A percentile compares a stretch with the other conserved stretches of the same genome.
These are phyloP conservation scores for Rhizopogon salebrosus DNA, from an alignment of 768 basidiomycete genomes.

Conservation along the genomic window DNA sequence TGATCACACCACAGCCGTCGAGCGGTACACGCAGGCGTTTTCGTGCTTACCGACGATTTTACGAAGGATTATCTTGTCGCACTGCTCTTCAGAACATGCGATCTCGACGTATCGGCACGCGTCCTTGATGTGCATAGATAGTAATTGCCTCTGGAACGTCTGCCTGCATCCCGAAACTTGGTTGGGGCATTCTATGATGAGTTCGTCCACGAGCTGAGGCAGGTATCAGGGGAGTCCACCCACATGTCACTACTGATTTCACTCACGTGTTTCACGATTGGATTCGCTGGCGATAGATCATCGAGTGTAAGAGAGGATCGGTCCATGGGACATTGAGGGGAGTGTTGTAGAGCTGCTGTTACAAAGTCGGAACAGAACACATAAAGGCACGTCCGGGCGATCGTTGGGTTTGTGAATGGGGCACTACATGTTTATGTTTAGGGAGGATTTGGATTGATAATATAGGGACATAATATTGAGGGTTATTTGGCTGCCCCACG, in stretches of 20 bases:
- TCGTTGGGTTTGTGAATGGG: constrained; percentile 74
- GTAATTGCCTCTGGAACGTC: constrained; percentile 61
- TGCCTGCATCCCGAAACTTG: constrained; percentile 52
- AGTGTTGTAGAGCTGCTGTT: constrained; percentile 57
- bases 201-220: constrained; percentile 75
- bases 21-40: constrained; percentile 31
- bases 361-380: constrained; percentile 89
- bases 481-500: constrained; percentile 52
- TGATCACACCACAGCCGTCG: constrained; percentile 29
- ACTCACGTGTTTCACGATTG: constrained; percentile 60
- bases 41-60: constrained; percentile 42
- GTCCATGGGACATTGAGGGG: constrained; percentile 84
- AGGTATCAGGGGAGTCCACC: constrained; percentile 4
- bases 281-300: constrained; percentile 62
- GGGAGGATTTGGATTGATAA: constrained; percentile 19
- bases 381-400: constrained; percentile 65
- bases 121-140: constrained; percentile 58
- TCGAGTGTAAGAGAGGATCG: constrained; percentile 55
- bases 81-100: constrained; percentile 43
- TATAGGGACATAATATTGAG: constrained; percentile 37
- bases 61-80: constrained; percentile 38
- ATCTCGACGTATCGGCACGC: constrained; percentile 55
- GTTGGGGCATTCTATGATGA: constrained; percentile 68
- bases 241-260: constrained; percentile 3
- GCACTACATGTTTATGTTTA: constrained; percentile 32